phyloP scores from a whole-genome alignment of 352 stramenopile genomes.

The Salisapilia sapeloensis region DNA sequence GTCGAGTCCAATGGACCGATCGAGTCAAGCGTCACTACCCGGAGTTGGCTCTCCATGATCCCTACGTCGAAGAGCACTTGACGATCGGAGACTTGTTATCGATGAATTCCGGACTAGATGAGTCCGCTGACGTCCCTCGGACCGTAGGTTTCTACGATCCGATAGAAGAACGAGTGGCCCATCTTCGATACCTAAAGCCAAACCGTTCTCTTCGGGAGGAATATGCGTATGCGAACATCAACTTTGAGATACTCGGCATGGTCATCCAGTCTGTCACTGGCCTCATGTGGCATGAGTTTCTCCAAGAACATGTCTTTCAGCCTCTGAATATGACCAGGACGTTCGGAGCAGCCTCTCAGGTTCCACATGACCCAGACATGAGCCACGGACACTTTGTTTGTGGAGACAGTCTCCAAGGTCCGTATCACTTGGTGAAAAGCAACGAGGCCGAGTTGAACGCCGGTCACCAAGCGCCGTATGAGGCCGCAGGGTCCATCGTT shows the following conservation, averaged over 20 bases:
- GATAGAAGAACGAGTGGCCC: constrained; percentile 15
- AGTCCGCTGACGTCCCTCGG: constrained; percentile 6
- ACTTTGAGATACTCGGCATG: constrained; percentile 42
- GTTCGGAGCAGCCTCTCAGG: constrained; percentile 14
- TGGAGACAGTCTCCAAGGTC: constrained; percentile 17
- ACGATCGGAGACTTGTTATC: constrained; percentile 30
- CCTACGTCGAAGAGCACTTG: constrained; percentile 28
- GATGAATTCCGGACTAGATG: constrained; percentile 39
- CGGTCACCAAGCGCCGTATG: constrained; percentile 6
- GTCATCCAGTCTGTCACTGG: constrained; percentile 30
- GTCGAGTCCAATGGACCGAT: constrained; percentile 27
- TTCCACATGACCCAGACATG: constrained; percentile 8
- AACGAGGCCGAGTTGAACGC: constrained; percentile 14
- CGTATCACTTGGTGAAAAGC: constrained; percentile 17
- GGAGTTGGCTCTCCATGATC: constrained; percentile 30
- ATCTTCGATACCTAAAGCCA: constrained; percentile 16
- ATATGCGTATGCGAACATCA: constrained; percentile 42
- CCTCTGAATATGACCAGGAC: constrained; percentile 43
- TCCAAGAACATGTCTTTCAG: constrained; percentile 25
- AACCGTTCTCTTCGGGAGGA: constrained; percentile 19
- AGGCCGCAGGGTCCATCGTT: constrained; percentile 21
- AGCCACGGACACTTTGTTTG: constrained; percentile 33
- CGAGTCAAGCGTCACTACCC: constrained; percentile 32
- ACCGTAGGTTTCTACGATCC: constrained; percentile 18
- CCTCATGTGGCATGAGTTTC: constrained; percentile 25